phyloP scores from a whole-genome alignment of 176 grass and related monocot genomes.

The Thinopyrum elongatum region DNA sequence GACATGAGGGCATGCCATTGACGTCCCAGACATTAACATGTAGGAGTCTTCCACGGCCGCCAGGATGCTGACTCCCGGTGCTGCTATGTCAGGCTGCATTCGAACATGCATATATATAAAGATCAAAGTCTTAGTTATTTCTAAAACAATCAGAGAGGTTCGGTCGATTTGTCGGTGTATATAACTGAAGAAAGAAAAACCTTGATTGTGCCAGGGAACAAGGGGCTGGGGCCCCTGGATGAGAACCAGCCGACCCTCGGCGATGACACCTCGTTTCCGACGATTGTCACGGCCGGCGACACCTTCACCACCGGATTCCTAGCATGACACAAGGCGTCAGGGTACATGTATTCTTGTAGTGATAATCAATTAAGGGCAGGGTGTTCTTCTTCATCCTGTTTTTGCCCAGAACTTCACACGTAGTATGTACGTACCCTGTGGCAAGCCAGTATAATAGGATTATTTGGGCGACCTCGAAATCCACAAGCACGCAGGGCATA shows the following conservation, averaged over 20 bases:
- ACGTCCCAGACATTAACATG: constrained; percentile 17
- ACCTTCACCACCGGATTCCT: neutral
- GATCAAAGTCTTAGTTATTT: neutral
- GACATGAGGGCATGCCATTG: constrained; percentile 44
- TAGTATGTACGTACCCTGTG: neutral
- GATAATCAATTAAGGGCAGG: too few species aligned
- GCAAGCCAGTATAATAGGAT: neutral
- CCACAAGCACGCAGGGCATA: neutral
- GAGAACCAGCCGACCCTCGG: constrained; percentile 1
- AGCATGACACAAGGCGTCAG: neutral
- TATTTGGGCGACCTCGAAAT: neutral
- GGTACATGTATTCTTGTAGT: too few species aligned
- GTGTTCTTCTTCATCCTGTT: too few species aligned
- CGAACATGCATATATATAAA: neutral
- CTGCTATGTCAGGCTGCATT: constrained; percentile 44
- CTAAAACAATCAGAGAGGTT: too few species aligned
- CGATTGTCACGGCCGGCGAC: neutral
- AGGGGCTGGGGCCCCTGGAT: neutral
- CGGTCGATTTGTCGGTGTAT: neutral
- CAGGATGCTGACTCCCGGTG: constrained; percentile 28
- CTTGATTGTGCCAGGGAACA: constrained; percentile 4
- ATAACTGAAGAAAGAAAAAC: neutral
- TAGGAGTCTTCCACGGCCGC: neutral
- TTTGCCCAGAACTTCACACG: too few species aligned
- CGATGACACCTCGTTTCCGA: neutral